phyloP scores from a whole-genome alignment of 371 early-diverging fungal species.

The Mortierella sp. region DNA sequence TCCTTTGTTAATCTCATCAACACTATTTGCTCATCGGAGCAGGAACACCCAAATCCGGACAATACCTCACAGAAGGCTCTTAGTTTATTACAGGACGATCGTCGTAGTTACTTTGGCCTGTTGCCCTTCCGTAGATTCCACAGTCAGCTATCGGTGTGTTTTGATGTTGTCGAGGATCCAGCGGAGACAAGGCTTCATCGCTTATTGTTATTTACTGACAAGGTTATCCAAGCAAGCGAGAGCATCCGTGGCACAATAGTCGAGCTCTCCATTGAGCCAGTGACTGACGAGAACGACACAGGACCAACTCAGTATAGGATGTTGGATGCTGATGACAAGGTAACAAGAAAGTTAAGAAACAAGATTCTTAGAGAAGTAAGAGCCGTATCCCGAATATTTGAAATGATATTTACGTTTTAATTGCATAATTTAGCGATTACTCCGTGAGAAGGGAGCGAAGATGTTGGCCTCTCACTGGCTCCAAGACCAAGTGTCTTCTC shows the following conservation, averaged over 20 bases:
- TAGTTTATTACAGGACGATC: conserved; percentile 31
- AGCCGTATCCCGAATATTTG: neutral
- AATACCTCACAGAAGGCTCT: conserved; percentile 32
- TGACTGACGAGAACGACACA: conserved; percentile 4
- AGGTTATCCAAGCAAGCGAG: conserved; percentile 47
- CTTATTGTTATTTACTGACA: conserved; percentile 35
- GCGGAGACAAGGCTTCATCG: conserved; percentile 29
- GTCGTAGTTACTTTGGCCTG: conserved; percentile 29
- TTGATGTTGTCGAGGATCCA: conserved; percentile 33
- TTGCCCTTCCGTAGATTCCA: conserved; percentile 53
- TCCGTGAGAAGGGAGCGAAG: conserved; percentile 44
- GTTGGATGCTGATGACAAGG: conserved; percentile 54
- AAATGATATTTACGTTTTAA: neutral
- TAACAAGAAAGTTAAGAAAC: conserved; percentile 2
- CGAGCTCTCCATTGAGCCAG: conserved; percentile 31
- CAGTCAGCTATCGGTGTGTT: conserved; percentile 21
- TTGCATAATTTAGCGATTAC: conserved; percentile 21
- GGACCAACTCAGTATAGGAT: conserved; percentile 23
- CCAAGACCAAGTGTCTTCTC: conserved; percentile 50
- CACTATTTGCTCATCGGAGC: conserved; percentile 5
- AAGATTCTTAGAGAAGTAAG: neutral
- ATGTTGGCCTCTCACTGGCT: conserved; percentile 53
- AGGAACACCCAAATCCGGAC: conserved; percentile 5
- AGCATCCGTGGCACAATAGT: conserved; percentile 46
- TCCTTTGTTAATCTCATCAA: conserved; percentile 34